These are phyloP conservation scores for Tremella fuciformis DNA, from an alignment of 768 basidiomycete species.

Conservation along the genomic window DNA sequence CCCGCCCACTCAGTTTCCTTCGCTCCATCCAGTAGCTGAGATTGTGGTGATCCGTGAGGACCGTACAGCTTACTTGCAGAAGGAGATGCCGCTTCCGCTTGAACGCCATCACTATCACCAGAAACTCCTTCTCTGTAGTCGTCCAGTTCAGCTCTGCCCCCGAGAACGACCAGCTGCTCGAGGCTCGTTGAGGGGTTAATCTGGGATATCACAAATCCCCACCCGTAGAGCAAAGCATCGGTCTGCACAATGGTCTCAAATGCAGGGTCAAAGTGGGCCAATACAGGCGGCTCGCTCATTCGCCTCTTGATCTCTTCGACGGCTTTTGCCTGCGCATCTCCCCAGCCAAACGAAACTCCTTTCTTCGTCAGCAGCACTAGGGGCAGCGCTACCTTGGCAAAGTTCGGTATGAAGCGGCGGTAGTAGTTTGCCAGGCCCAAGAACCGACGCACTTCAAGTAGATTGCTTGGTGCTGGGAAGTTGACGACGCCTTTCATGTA, in stretches of 20 bases:
- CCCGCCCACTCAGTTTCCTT: conserved; percentile 52
- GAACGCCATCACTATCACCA: conserved; percentile 21
- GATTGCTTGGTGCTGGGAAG: conserved; percentile 19
- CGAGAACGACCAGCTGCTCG: conserved; percentile 23
- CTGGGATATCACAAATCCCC: conserved; percentile 48
- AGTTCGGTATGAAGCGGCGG: conserved; percentile 33
- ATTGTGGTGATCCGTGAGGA: conserved; percentile 15
- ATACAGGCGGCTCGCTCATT: not conserved
- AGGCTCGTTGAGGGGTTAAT: not conserved
- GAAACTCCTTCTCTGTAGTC: conserved; percentile 49
- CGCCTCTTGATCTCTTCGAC: not conserved
- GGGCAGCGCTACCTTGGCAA: conserved; percentile 18
- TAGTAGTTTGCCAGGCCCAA: conserved; percentile 35
- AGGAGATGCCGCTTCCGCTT: conserved; percentile 10
- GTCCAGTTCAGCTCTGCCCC: conserved; percentile 57
- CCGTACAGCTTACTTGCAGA: not conserved
- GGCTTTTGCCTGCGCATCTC: not conserved
- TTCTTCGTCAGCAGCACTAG: conserved; percentile 14
- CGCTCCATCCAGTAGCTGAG: conserved; percentile 16
- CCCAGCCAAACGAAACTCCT: conserved; percentile 9
- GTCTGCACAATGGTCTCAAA: conserved; percentile 20
- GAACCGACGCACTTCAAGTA: conserved; percentile 20
- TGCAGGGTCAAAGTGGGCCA: conserved; percentile 16
- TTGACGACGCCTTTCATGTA: too few relatives aligned
- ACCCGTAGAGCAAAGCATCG: conserved; percentile 46